Conservation (phyloP, 2,329 filamentous ascomycete genomes). For the Pseudocercospora crystallina region DNA sequence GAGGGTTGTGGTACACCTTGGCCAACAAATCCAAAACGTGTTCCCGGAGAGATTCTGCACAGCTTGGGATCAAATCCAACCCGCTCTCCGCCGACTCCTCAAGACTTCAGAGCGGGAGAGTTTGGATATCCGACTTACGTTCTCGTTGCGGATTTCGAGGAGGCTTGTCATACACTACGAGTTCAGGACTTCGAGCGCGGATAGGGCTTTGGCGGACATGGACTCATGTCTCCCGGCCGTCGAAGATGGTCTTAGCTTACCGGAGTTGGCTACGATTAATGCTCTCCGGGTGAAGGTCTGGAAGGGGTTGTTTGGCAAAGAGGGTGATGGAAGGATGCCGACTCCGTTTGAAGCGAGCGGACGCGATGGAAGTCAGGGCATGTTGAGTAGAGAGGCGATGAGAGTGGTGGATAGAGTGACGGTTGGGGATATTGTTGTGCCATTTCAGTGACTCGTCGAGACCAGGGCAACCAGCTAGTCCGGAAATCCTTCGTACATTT, state of each 20-base stretch:
- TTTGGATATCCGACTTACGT: conserved; percentile 12
- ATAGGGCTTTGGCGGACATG: conserved; percentile 13
- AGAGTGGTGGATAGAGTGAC: too few species aligned
- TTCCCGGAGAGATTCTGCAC: conserved; percentile 20
- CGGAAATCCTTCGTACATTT: too few species aligned
- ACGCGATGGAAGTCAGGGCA: too few species aligned
- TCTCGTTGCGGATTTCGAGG: conserved; percentile 16
- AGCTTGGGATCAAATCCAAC: conserved; percentile 13
- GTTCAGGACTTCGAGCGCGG: conserved; percentile 6
- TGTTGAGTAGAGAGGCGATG: too few species aligned
- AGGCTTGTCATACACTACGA: conserved; percentile 18
- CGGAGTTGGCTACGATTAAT: conserved; percentile 17
- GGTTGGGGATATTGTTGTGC: too few species aligned
- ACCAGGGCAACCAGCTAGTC: too few species aligned
- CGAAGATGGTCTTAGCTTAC: conserved; percentile 10
- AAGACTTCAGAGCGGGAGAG: not conserved
- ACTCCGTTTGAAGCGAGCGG: too few species aligned
- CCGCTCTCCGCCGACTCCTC: conserved; percentile 2
- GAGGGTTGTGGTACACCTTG: conserved; percentile 17
- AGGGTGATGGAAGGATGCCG: too few species aligned
- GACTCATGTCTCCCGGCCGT: conserved; percentile 12
- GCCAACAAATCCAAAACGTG: conserved; percentile 16
- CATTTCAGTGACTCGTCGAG: too few species aligned
- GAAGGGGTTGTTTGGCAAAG: conserved; percentile 10
- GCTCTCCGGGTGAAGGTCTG: conserved; percentile 11